Evolutionary conservation across 2,329 filamentous ascomycete species (phyloP).

Genomic region (Malbranchea zuffiana): DNA sequence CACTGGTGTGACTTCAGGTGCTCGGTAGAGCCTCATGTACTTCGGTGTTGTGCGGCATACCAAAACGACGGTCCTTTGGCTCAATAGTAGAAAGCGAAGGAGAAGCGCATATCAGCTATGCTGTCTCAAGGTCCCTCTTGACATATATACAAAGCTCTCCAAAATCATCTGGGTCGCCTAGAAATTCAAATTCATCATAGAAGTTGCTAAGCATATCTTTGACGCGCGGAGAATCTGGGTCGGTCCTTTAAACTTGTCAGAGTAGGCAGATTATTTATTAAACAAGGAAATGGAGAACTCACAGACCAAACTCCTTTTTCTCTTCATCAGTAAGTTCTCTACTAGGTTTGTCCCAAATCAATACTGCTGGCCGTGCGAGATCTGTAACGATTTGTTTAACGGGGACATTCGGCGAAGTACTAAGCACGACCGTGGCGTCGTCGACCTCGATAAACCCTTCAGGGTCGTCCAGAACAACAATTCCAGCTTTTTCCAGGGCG

Average conservation of each 20-base stretch:
- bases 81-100: too few relatives aligned
- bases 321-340: not conserved
- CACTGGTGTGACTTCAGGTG: too few relatives aligned
- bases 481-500: constrained; percentile 15
- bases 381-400: constrained; percentile 33
- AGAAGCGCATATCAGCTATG: too few relatives aligned
- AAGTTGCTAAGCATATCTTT: constrained; percentile 1
- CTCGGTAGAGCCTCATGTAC: too few relatives aligned
- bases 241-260: constrained; percentile 1
- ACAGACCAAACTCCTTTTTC: not conserved
- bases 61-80: too few relatives aligned
- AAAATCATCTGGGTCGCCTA: constrained; percentile 5
- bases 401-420: constrained; percentile 24
- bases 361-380: constrained; percentile 26
- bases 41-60: too few relatives aligned
- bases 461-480: constrained; percentile 21
- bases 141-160: constrained; percentile 8
- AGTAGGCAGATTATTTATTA: not conserved
- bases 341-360: constrained; percentile 21
- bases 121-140: too few relatives aligned
- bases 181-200: constrained; percentile 11
- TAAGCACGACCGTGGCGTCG: constrained; percentile 30
- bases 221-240: constrained; percentile 10
- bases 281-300: not conserved
- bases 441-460: constrained; percentile 31